Evolutionary conservation across 2,329 filamentous ascomycete species (phyloP), one percentile per base, ranked within the genome.

Genomic region (Phoma sp.): DNA sequence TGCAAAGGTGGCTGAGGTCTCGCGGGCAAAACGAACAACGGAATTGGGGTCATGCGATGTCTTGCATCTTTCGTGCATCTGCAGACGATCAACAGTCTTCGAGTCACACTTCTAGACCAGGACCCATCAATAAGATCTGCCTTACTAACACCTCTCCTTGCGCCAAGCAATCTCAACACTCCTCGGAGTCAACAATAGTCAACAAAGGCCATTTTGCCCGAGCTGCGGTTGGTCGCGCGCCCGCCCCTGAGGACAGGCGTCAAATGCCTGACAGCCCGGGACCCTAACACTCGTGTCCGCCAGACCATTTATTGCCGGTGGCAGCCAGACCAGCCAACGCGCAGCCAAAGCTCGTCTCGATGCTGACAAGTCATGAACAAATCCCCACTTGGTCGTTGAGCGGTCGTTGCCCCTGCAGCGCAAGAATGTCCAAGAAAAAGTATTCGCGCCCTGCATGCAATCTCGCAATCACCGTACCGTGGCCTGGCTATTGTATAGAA

Each of bases 31-130:
- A 46, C 21, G 37, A 31, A 46, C 32, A 55, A n/a, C 46, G 36
- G 41, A 43, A 51, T 50, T 35, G 46, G 36, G 46, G 46, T 55
- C 52, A 55, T 55, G 52, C 41, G 52, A 55, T 55, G 52, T 44
- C 37, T 41, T 55, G 52, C 52, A 43, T 38, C 46, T 55, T 55
- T 41, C 41, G 13, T 51, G 52, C 46, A 47, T 51, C 10, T 10
- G 22, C 40, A 45, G 52, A 17, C 41, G 41, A 51, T 49, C 46
- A 50, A 35, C 41, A 41, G 46, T 25, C 3, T 27, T 22, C 45
- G 41, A 37, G 46, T 49, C 40, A 50, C 36, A 24, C 19, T 21
- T 41, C 7, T 49, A 22, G 15, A 13, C 45, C 41, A 29, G 46
- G 46, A 50, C 31, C 45, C n/a, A 21, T 41, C 41, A 31, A 32